Percentiles rank a stretch among this genome's conserved stretches.
These are phyloP conservation scores for Salvia hispanica DNA, from an alignment of 257 asterid genomes.

Conservation along the genomic window DNA sequence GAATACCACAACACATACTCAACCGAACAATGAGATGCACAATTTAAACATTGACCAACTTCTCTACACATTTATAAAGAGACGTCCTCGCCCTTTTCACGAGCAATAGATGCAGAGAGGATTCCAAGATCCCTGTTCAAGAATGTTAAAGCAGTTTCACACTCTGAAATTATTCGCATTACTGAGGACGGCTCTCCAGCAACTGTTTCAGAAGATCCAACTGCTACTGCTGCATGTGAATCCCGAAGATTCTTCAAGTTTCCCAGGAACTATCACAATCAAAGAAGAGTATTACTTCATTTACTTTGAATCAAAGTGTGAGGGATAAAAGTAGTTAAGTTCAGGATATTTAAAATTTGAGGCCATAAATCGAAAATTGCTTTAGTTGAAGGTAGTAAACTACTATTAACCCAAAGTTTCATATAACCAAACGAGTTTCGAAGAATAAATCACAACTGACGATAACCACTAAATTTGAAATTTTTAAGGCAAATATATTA, in stretches of 20 bases:
- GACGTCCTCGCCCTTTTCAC: conserved; percentile 68
- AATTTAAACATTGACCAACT: conserved; percentile 10
- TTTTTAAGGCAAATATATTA: conserved; percentile 6
- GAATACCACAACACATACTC: conserved; percentile 23
- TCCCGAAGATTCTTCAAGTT: conserved; percentile 95
- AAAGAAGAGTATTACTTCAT: conserved; percentile 1
- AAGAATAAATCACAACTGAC: conserved; percentile 14
- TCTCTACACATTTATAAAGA: conserved; percentile 37
- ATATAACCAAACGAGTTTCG: conserved; percentile 4
- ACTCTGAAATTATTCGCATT: conserved; percentile 84
- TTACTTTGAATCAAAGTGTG: background rate
- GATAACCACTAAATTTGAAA: background rate
- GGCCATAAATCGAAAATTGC: too few relatives aligned
- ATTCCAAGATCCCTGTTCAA: conserved; percentile 87
- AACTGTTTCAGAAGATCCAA: conserved; percentile 77
- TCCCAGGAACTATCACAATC: conserved; percentile 66
- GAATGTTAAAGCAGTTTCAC: conserved; percentile 83
- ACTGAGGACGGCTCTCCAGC: conserved; percentile 91
- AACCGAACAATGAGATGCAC: conserved; percentile 30
- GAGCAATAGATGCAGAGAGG: conserved; percentile 91
- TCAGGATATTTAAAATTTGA: too few relatives aligned
- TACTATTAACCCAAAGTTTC: background rate
- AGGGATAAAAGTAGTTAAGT: too few relatives aligned
- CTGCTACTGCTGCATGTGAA: conserved; percentile 88
- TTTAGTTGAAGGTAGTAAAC: too few relatives aligned